phyloP scores from a whole-genome alignment of 73 alveolate species.

The Paramecium pentaurelia region DNA sequence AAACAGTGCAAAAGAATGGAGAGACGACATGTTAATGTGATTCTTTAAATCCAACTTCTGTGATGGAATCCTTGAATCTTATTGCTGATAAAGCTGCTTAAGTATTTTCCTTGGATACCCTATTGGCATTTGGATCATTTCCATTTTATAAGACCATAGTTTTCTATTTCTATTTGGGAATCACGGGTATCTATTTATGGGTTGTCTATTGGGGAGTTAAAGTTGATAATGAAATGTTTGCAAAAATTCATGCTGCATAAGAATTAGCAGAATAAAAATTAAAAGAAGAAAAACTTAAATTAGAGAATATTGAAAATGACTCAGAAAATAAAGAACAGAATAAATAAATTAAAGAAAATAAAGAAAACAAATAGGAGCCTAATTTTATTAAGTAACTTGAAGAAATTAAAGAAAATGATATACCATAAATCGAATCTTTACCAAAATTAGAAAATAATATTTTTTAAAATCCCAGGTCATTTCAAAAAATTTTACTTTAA shows the following conservation, averaged over 20 bases:
- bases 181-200: background rate
- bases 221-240: background rate
- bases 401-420: background rate
- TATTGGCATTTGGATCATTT: background rate
- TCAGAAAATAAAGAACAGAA: background rate
- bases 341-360: too few relatives aligned
- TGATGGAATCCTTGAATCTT: background rate
- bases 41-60: background rate
- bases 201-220: conserved; percentile 6
- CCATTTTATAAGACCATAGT: background rate
- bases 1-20: background rate
- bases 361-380: background rate
- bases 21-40: background rate
- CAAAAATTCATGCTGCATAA: background rate
- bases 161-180: background rate
- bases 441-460: background rate
- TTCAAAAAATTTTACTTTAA: background rate
- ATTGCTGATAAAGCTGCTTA: conserved; percentile 12
- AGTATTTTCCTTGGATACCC: background rate
- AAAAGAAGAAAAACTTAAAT: background rate
- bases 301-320: background rate
- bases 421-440: background rate
- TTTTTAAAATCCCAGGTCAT: background rate
- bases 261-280: background rate
- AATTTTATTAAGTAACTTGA: background rate